A percentile compares a stretch with the other conserved stretches of the same genome.
These are phyloP conservation scores for Corynespora cassiicola DNA, from an alignment of 2,329 filamentous ascomycete species.

Conservation along the genomic window DNA sequence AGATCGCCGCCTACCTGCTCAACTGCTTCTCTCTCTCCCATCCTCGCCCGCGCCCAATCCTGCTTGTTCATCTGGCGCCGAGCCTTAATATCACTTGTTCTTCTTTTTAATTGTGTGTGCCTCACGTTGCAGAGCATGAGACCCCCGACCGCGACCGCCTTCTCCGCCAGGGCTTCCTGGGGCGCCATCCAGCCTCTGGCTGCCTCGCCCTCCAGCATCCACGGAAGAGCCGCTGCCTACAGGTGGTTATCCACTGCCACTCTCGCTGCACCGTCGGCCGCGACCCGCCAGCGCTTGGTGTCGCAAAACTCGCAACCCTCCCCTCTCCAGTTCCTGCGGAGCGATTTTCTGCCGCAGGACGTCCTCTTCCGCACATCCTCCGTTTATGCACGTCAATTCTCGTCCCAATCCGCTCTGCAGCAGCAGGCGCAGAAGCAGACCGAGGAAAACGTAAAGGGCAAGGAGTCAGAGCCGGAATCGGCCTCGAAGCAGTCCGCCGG, in stretches of 20 bases:
- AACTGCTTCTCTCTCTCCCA: constrained; percentile 25
- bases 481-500: constrained; percentile 49
- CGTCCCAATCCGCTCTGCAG: constrained; percentile 42
- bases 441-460: constrained; percentile 42
- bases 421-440: constrained; percentile 44
- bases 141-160: constrained; percentile 46
- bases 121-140: constrained; percentile 49
- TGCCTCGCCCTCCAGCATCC: constrained; percentile 45
- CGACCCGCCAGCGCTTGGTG: constrained; percentile 29
- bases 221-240: constrained; percentile 56
- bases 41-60: constrained; percentile 25
- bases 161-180: constrained; percentile 50
- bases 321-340: constrained; percentile 47
- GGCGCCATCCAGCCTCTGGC: constrained; percentile 44
- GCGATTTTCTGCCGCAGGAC: constrained; percentile 49
- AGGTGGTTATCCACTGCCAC: constrained; percentile 52
- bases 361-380: constrained; percentile 49
- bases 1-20: constrained; percentile 11
- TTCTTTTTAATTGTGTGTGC: constrained; percentile 2
- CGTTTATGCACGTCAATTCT: constrained; percentile 53
- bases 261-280: constrained; percentile 23
- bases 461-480: constrained; percentile 29
- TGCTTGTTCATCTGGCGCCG: constrained; percentile 10
- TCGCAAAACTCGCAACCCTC: constrained; percentile 22
- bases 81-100: not conserved